Base-by-base conservation (phyloP, 116 monocot species). In the Posidonia oceanica region DNA sequence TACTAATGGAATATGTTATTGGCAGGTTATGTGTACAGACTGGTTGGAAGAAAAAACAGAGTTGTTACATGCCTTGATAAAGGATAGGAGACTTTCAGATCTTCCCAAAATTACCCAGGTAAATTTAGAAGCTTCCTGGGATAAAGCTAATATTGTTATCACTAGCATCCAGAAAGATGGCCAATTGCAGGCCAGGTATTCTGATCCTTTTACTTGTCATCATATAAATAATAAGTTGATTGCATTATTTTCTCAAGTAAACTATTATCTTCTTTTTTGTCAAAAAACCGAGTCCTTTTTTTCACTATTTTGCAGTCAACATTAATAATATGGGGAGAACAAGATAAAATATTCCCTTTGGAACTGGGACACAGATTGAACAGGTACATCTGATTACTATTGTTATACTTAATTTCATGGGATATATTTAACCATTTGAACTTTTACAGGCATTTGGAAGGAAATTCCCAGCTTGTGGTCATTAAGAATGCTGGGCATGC, bases 401-500 rank as follows among this genome's bases (percentile, higher is more conserved):
- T 12, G 38, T 17, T 39, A 37, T 52, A 21, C 52, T 55, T 5
- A 17, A 21, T 38, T 5, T 13, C 52, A 67, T 5, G 18, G n/a
- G 7, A 39, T 66, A n/a, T 64, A 29, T 51, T 14, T 38, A 20
- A 76, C 18, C 17, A 42, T 39, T 51, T 52, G 52, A 63, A 56
- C 58, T 10, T 75, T 54, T 76, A 37, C 77, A 97, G 97, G 76
- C 89, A 97, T 81, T 76, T 97, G 69, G 85, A 78, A 14, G 92
- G 79, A 41, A 89, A 85, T 61, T 85, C 92, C 13, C 69, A 84
- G 53, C 68, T 92, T 57, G 87, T 85, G 7, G 61, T 89, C 23
- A 87, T 97, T 54, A 83, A 87, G 72, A 83, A 92, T 51, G 92
- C 97, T 65, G 97, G 92, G 8, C 97, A 97, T 74, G 97, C 97